Percentiles rank a stretch among this genome's conserved stretches.
These are phyloP conservation scores for Taiozyma sp. DNA, from an alignment of 1,139 yeast genomes.

Conservation along the genomic window DNA sequence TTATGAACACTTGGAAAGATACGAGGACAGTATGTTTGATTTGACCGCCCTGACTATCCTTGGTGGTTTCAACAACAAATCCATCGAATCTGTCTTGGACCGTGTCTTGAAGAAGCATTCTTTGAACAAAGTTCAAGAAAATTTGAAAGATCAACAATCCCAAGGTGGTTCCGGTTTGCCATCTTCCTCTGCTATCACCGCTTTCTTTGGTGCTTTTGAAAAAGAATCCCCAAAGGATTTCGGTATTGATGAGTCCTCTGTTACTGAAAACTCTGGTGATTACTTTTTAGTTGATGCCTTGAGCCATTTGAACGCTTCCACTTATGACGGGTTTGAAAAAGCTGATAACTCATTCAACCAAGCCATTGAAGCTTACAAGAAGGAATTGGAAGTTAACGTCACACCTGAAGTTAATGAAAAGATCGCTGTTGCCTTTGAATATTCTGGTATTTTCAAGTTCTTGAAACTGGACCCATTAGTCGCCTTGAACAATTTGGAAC, in stretches of 20 bases:
- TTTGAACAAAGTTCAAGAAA: conserved; percentile 44
- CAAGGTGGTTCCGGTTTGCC: conserved; percentile 61
- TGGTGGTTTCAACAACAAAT: conserved; percentile 76
- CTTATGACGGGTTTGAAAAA: conserved; percentile 66
- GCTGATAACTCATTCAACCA: conserved; percentile 69
- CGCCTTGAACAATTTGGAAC: conserved; percentile 43
- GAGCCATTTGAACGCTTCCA: conserved; percentile 55
- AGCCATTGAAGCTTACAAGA: conserved; percentile 56
- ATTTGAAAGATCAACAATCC: conserved; percentile 46
- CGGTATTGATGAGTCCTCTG: conserved; percentile 37
- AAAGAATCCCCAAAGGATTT: conserved; percentile 29
- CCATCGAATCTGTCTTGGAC: conserved; percentile 80
- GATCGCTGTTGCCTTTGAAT: conserved; percentile 78
- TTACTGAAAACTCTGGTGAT: conserved; percentile 50
- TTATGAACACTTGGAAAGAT: conserved; percentile 74
- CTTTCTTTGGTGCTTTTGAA: conserved; percentile 68
- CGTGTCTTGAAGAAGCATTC: conserved; percentile 81
- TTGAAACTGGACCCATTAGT: conserved; percentile 67
- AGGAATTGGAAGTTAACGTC: conserved; percentile 24
- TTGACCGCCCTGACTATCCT: conserved; percentile 77
- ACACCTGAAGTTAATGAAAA: conserved; percentile 28
- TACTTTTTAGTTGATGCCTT: conserved; percentile 67
- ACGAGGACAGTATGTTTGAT: conserved; percentile 86
- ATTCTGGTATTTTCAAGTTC: conserved; percentile 77
- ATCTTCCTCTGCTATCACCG: conserved; percentile 77